A percentile compares a stretch with the other conserved stretches of the same genome.
Evolutionary conservation across 75 land plant genomes (phyloP).

Genomic region (Cryptomeria japonica): DNA sequence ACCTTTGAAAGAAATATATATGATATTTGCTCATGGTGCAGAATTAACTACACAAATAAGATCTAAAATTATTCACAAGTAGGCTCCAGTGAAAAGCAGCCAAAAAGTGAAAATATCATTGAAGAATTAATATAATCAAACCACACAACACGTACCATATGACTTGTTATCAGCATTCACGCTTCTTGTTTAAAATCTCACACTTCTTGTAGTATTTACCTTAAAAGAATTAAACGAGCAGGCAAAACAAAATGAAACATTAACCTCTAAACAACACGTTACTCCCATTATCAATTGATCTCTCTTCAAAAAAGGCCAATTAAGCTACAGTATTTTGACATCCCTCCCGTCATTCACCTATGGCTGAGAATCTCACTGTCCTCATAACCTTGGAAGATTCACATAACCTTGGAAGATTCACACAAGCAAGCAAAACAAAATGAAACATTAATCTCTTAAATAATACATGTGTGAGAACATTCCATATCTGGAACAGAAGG

Average conservation of each 20-base stretch:
- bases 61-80: not conserved
- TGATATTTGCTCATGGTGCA: not conserved
- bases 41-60: not conserved
- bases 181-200: not conserved
- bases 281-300: not conserved
- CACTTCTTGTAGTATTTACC: not conserved
- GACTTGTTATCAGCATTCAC: not conserved
- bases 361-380: not conserved
- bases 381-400: not conserved
- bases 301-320: not conserved
- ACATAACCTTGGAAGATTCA: slow-evolving; percentile 2
- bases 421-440: not conserved
- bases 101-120: not conserved
- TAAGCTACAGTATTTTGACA: not conserved
- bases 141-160: not conserved
- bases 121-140: not conserved
- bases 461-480: not conserved
- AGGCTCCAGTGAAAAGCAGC: not conserved
- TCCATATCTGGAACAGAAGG: not conserved
- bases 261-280: not conserved
- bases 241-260: not conserved
- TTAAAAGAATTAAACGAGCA: not conserved
- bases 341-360: not conserved
- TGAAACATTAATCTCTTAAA: not conserved
- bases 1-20: not conserved